phyloP scores from a whole-genome alignment of 176 grass and related monocot genomes.

The Aegilops speltoides region DNA sequence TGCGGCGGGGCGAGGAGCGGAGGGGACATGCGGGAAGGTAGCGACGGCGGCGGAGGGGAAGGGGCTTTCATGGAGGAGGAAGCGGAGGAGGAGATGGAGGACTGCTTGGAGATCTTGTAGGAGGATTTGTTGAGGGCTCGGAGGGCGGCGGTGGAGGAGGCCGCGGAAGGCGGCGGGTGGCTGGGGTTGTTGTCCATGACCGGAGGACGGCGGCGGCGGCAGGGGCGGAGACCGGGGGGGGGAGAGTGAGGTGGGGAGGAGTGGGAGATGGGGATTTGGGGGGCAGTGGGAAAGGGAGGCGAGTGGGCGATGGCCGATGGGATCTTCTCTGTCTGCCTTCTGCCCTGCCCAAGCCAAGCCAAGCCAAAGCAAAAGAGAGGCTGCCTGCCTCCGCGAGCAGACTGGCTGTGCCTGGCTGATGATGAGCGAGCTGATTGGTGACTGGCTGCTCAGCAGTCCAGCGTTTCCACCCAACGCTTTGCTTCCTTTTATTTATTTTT shows the following conservation, averaged over 20 bases:
- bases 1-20: not conserved
- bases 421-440: not conserved
- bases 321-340: constrained; percentile 2
- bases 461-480: not conserved
- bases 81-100: constrained; percentile 10
- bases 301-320: not conserved
- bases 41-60: constrained; percentile 26
- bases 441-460: not conserved
- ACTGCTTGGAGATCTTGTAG: constrained; percentile 91
- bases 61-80: constrained; percentile 34
- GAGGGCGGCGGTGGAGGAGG: constrained; percentile 38
- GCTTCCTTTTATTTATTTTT: not conserved
- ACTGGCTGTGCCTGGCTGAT: not conserved
- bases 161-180: constrained; percentile 7
- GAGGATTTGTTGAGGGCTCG: constrained; percentile 80
- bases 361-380: not conserved
- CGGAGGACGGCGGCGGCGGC: constrained; percentile 25
- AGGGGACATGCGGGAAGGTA: constrained; percentile 1
- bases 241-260: not conserved
- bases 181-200: constrained; percentile 54
- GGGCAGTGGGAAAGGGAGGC: not conserved
- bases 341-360: not conserved
- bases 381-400: not conserved
- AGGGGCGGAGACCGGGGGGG: not conserved
- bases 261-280: constrained; percentile 37